Evolutionary conservation across 2,329 filamentous ascomycete species (phyloP), one percentile per base, ranked within the genome.

Genomic region (Calonectria hawksworthii): DNA sequence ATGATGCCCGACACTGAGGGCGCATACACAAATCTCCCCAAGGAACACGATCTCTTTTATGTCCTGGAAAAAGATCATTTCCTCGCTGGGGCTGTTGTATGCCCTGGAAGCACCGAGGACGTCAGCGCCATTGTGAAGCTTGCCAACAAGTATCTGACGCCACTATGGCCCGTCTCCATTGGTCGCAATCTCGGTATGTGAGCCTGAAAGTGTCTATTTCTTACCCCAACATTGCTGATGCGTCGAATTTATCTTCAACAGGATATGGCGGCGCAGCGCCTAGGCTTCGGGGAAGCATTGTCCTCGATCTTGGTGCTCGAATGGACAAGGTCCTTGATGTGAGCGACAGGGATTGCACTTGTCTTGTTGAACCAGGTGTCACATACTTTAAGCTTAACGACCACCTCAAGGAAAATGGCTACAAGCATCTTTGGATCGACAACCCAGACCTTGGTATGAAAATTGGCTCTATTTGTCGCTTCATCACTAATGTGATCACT

Each of bases 271-370:
- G 72, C 4, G 72, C 72, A 2, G 72, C 72, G 9, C 67, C 72
- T 4, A 36, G 72, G 3, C n/a, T 74, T 8, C 56, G 67, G 18
- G 72, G 72, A 8, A 74, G 72, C 51, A 66, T 74, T 14, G 59
- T 70, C 9, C 30, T 74, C 10, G 67, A 74, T 23, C n/a, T 74
- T 16, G 67, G 72, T 18, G 21, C 50, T 13, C 67, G 59, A 18
- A 74, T 74, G 72, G 66, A 70, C 51, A 70, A 63, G 50, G 67
- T 74, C 21, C 67, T 74, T 13, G 59, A 74, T 5, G 59, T 74
- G 9, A 74, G 44, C 23, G 34, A 36, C 34, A 47, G 36, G 5
- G 67, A 66, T 30, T 70, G 67, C 23, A 70, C 67, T 7, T 70
- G 56, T 50, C 50, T 74, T 14, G 34, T 74, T n/a, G 72, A 74